phyloP scores from a whole-genome alignment of 495 filamentous ascomycete species.

The Penicillium pancosmium region DNA sequence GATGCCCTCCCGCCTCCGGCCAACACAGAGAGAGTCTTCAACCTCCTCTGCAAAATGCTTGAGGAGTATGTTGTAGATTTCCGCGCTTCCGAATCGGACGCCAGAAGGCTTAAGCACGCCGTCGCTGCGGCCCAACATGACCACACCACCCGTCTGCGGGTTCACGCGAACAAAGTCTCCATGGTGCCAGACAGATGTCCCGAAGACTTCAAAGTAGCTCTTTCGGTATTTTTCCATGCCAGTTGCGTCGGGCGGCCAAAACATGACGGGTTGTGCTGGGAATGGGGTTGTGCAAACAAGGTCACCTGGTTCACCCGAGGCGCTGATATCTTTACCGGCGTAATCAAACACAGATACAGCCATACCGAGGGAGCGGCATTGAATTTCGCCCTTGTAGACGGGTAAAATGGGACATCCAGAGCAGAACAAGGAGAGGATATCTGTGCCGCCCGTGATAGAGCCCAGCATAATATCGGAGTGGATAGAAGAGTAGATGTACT shows the following conservation, averaged over 20 bases:
- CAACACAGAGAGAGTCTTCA: constrained; percentile 84
- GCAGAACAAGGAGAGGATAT: constrained; percentile 93
- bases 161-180: constrained; percentile 89
- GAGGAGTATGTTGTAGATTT: constrained; percentile 91
- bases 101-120: constrained; percentile 88
- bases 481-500: constrained; percentile 83
- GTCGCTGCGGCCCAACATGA: constrained; percentile 89
- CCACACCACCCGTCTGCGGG: constrained; percentile 70
- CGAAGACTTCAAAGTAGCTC: constrained; percentile 87
- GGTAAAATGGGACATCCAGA: constrained; percentile 83
- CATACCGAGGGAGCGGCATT: constrained; percentile 90
- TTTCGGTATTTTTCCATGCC: constrained; percentile 75
- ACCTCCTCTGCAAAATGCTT: constrained; percentile 76
- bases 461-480: constrained; percentile 73
- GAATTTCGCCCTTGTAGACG: constrained; percentile 85
- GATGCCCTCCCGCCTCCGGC: constrained; percentile 63
- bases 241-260: constrained; percentile 68
- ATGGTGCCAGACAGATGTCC: constrained; percentile 79
- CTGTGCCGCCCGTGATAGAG: constrained; percentile 87
- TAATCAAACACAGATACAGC: constrained; percentile 77
- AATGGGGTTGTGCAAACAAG: constrained; percentile 87
- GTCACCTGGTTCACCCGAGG: constrained; percentile 76
- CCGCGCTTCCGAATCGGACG: constrained; percentile 83
- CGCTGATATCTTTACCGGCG: constrained; percentile 49
- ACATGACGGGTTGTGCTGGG: constrained; percentile 85